A percentile compares a stretch with the other conserved stretches of the same genome.
These are phyloP conservation scores for Calonectria henricotiae DNA, from an alignment of 2,329 filamentous ascomycete genomes.

Conservation along the genomic window DNA sequence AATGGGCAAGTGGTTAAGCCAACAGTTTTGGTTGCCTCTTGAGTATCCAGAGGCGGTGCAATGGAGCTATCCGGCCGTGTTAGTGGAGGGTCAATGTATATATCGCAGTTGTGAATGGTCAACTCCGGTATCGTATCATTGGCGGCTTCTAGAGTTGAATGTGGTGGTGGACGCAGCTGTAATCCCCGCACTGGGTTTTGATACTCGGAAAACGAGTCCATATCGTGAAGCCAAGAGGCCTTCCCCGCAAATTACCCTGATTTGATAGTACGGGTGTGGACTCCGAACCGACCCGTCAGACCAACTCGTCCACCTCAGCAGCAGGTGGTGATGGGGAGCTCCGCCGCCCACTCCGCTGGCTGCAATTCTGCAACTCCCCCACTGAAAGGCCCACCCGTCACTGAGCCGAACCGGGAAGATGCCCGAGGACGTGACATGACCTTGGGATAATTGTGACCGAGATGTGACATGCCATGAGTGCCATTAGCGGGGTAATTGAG, in stretches of 20 bases:
- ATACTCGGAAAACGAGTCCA: conserved; percentile 8
- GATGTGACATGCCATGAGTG: conserved; percentile 15
- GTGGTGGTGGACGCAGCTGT: not conserved
- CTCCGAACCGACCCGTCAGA: conserved; percentile 34
- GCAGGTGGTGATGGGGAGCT: conserved; percentile 33
- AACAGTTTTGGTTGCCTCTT: not conserved
- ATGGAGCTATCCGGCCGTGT: not conserved
- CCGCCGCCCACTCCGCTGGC: conserved; percentile 22
- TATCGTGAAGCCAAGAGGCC: conserved; percentile 1
- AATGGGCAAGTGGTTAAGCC: not conserved
- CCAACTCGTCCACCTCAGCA: conserved; percentile 16
- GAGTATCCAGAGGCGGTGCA: not conserved
- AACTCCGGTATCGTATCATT: conserved; percentile 34
- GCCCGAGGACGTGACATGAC: conserved; percentile 28
- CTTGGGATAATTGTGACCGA: conserved; percentile 32
- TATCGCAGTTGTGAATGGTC: conserved; percentile 24
- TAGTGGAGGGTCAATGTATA: conserved; percentile 22
- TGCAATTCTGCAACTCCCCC: conserved; percentile 24
- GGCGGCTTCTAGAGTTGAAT: not conserved
- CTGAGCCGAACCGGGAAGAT: conserved; percentile 30
- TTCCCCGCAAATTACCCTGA: conserved; percentile 18
- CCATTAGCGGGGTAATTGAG: conserved; percentile 15
- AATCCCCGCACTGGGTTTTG: conserved; percentile 5
- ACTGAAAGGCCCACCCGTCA: conserved; percentile 19
- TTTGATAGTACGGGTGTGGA: conserved; percentile 27